Percentiles rank a stretch among this genome's conserved stretches.
Conservation (phyloP, 108 stramenopile species). For the Conticribra guillardii region DNA sequence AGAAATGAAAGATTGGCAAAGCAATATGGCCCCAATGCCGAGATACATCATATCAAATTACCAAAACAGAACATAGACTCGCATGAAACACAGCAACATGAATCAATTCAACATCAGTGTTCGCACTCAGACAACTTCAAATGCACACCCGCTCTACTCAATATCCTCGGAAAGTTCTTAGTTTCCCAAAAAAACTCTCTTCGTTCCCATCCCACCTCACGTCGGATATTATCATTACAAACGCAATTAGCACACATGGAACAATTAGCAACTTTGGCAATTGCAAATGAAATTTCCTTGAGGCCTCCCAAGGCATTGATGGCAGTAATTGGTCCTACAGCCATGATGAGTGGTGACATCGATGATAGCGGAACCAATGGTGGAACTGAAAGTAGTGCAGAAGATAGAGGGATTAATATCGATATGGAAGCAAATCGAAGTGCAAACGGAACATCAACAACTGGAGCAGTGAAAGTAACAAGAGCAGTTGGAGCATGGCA, state of each 20-base stretch:
- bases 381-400: no score
- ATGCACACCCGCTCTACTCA: constrained; percentile 27
- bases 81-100: no score
- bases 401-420: no score
- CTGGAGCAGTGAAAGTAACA: constrained; percentile 16
- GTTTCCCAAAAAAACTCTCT: constrained; percentile 46
- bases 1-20: constrained; percentile 35
- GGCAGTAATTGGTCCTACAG: constrained; percentile 76
- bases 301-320: constrained; percentile 87
- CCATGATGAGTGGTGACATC: neutral
- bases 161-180: constrained; percentile 48
- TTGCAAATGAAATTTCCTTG: constrained; percentile 62
- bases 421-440: no score
- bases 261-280: constrained; percentile 65
- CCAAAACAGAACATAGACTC: no score
- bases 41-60: constrained; percentile 24
- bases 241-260: constrained; percentile 59
- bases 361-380: no score
- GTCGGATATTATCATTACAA: constrained; percentile 43
- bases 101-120: neutral
- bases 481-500: constrained; percentile 60
- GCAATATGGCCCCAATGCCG: constrained; percentile 44
- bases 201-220: constrained; percentile 10
- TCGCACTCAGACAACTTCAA: neutral
- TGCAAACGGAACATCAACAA: no score